Evolutionary conservation across 2,329 filamentous ascomycete genomes (phyloP).

Genomic region (Trichoderma polysporum): DNA sequence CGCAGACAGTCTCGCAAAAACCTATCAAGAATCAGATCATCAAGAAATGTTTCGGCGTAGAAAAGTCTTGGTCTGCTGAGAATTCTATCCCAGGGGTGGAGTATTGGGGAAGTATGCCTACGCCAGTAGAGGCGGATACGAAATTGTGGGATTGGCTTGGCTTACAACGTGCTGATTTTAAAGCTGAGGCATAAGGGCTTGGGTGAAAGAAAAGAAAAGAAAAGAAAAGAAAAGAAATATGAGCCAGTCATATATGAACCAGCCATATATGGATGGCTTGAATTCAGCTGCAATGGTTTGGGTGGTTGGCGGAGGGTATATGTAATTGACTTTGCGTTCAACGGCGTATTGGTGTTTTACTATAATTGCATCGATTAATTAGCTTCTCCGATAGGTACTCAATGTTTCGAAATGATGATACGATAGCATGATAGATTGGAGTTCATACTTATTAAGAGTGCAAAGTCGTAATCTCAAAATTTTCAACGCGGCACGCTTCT

Average conservation of each 20-base stretch:
- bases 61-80: constrained; percentile 19
- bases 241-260: not conserved
- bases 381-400: not conserved
- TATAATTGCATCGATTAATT: not conserved
- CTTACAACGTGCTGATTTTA: constrained; percentile 17
- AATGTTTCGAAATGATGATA: not conserved
- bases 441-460: not conserved
- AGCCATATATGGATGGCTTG: not conserved
- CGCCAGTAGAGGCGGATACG: constrained; percentile 10
- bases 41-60: constrained; percentile 22
- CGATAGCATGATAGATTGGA: not conserved
- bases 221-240: not conserved
- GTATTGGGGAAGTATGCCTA: constrained; percentile 13
- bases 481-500: not conserved
- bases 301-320: not conserved
- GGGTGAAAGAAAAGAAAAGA: not conserved
- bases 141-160: constrained; percentile 23
- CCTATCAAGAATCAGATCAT: constrained; percentile 22
- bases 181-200: not conserved
- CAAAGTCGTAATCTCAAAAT: not conserved
- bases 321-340: not conserved
- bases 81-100: constrained; percentile 21
- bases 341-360: not conserved
- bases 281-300: not conserved
- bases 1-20: constrained; percentile 23